Base-by-base conservation (phyloP, 2,329 filamentous ascomycete species). In the Trichoderma sp. region DNA sequence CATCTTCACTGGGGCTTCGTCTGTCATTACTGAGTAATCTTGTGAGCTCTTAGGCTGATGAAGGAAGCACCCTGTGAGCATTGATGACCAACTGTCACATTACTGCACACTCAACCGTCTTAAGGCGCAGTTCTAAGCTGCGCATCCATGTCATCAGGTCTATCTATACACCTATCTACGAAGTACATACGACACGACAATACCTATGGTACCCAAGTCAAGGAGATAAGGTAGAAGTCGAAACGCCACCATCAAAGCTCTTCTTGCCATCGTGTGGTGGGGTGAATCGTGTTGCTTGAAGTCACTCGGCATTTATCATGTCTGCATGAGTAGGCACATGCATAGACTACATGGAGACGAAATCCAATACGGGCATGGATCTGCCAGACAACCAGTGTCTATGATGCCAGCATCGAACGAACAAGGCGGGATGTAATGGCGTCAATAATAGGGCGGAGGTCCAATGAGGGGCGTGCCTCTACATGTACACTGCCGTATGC, bases 21-120 rank as follows among this genome's bases (percentile, higher is more conserved):
- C 17, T 44, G 39, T 56, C 52, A 56, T 26, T 24, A 56, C 26
- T 30, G 26, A 43, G 39, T 56, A 14, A 56, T 17, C 54, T 26
- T 28, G 7, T 3, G 10, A 14, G 10, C 14, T 14, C 34, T 14
- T 14, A 39, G 34, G 17, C n/a, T 52, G 26, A 34, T 39, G 21
- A 28, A 10, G 28, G 24, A 9, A 3, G 30, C 30, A n/a, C 21
- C 21, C 44, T n/a, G 28, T 19, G 24, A n/a, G 21, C 34, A 15
- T 39, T 61, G 58, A 61, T 61, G 48, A 61, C 58, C 58, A 61
- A 61, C 51, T 26, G n/a, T 44, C 43, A 52, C 58, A 34, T 24
- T 24, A 24, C 17, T 45, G 54, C 24, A 28, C 17, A 56, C 1
- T 14, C 34, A 4, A 14, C 21, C 15, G 52, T 21, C 30, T 14